Evolutionary conservation across 352 stramenopile species (phyloP), one percentile per base, ranked within the genome.

Genomic region (Globisporangium ultimum): DNA sequence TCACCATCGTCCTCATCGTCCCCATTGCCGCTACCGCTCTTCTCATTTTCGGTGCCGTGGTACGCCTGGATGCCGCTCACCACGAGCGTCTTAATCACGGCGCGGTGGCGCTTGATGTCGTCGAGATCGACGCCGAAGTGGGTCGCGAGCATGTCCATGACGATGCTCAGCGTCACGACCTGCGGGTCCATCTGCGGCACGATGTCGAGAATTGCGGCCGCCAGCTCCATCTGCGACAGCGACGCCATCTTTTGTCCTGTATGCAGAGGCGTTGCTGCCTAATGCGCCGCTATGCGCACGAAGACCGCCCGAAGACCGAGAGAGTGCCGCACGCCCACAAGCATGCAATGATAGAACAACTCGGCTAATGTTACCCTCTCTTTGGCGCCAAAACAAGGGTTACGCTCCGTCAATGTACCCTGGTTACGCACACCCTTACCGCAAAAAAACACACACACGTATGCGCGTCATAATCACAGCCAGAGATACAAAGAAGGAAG

Each of bases 141-240:
- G 21, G 50, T 42, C 17, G 80, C 78, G 32, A 95, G 58, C 45
- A 75, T 75, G 51, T 78, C 55, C 60, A 80, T 70, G 32, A 95
- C 60, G 22, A 67, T 57, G 13, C 71, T 66, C 10, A 92, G 48
- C 17, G 72, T 90, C 48, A 77, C 76, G 18, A 67, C 72, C 24
- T 65, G 47, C 15, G 69, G 68, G 50, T 92, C 70, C 69, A 95
- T 75, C 10, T 56, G 60, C 34, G 85, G 83, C 1, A 93, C 70
- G 17, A 90, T 67, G 51, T 77, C 53, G 40, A 63, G 55, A 55
- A 95, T 66, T 58, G 65, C 80, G 12, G 54, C 49, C 32, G 40
- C 36, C 11, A 85, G 56, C 48, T 72, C 64, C 38, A 66, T 28
- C 42, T 71, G 11, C 5, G 43, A 65, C 18, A 84, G 54, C 13